Base-by-base conservation (phyloP, 2,329 filamentous ascomycete species). In the Penicillium janthinellum region DNA sequence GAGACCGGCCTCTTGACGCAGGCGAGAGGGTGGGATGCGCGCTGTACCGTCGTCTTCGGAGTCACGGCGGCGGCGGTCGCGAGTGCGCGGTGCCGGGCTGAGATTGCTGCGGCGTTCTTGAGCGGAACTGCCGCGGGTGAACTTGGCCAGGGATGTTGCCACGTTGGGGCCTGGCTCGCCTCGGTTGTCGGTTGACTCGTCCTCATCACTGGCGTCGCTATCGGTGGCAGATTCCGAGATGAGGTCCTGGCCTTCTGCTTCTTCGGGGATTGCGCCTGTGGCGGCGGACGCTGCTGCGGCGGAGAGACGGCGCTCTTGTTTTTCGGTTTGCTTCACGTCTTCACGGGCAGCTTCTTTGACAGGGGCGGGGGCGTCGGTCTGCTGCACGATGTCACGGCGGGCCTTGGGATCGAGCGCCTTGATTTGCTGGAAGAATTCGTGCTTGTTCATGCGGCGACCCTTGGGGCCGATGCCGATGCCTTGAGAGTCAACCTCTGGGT, bases 351-450 rank as follows among this genome's bases (percentile, higher is more conserved):
- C 73, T 55, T 76, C 63, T 64, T 81, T 77, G 31, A 81, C 64
- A 7, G 64, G 56, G 20, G 75, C 70, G 1, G 78, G 76, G 1
- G 73, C 77, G 59, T 79, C 77, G 37, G 73, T 77, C 49, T 79
- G 69, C 38, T 81, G 73, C 3, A 80, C 74, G 5, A 78, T 62
- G 50, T 77, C 80, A 14, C 80, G 82, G 39, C 85, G 84, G 34
- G 79, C 76, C 67, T 85, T 87, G 28, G 86, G 83, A 62, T 87
- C 85, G 70, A 88, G 78, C 20, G 81, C 76, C 58, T 84, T 81
- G 73, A 89, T 85, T 66, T 87, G 83, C 59, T 83, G 76, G 68
- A 88, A 87, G 69, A 89, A 89, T 62, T 89, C 85, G 4, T 82
- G 77, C 67, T 88, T 88, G 75, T 82, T 86, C 84, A 88, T 86